A percentile compares a stretch with the other conserved stretches of the same genome.
Conservation (phyloP, 2,329 filamentous ascomycete species). For the Ascochyta fabae region DNA sequence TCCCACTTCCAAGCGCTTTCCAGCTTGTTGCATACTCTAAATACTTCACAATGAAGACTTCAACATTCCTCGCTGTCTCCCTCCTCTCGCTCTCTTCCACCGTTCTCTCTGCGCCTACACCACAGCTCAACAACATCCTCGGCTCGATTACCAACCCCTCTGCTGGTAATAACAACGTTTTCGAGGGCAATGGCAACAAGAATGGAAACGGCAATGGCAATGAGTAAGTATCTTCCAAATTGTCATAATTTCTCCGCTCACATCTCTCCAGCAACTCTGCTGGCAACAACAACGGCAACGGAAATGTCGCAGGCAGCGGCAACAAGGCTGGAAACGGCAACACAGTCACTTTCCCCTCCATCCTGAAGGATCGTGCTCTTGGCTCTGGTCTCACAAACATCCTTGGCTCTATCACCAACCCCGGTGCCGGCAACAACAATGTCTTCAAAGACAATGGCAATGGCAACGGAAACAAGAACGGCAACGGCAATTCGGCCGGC, state of each 20-base stretch:
- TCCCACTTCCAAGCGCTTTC: neutral
- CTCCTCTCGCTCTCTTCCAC: conserved; percentile 25
- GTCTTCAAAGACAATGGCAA: too few species aligned
- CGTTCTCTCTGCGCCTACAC: conserved; percentile 25
- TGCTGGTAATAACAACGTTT: conserved; percentile 9
- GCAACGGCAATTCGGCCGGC: neutral
- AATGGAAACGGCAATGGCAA: conserved; percentile 10
- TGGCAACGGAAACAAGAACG: too few species aligned
- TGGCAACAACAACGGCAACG: conserved; percentile 9
- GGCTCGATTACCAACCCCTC: conserved; percentile 16
- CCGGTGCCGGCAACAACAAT: too few species aligned
- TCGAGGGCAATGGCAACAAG: conserved; percentile 3
- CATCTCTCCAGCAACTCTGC: conserved; percentile 2
- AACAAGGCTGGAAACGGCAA: too few species aligned
- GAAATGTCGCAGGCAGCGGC: too few species aligned
- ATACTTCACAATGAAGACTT: conserved; percentile 3
- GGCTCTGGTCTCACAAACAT: too few species aligned
- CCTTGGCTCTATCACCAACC: too few species aligned
- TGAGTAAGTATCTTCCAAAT: neutral
- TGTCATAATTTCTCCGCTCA: neutral
- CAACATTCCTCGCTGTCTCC: conserved; percentile 19
- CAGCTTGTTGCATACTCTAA: neutral
- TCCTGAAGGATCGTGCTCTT: too few species aligned
- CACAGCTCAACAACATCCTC: conserved; percentile 17
- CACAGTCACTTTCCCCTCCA: too few species aligned